A percentile compares a stretch with the other conserved stretches of the same genome.
Conservation (phyloP, 495 filamentous ascomycete species). For the Trichoderma reesei region DNA sequence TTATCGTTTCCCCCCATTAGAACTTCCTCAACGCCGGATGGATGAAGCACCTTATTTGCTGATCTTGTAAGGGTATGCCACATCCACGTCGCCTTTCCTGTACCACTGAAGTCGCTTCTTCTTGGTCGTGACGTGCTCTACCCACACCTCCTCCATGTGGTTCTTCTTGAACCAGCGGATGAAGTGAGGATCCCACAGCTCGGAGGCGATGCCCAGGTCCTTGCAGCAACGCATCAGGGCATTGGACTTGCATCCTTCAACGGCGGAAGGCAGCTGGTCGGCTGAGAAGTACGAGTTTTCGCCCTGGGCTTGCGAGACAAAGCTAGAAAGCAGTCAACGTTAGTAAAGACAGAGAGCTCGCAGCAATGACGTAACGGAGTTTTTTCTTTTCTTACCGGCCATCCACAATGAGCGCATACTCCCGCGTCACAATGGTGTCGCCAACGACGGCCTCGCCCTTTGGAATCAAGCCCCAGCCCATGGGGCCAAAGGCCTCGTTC, state of each 20-base stretch:
- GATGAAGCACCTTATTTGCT: conserved; percentile 11
- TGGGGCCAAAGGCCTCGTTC: conserved; percentile 86
- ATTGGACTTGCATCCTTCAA: conserved; percentile 95
- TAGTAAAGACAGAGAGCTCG: not conserved
- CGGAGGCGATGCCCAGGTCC: conserved; percentile 87
- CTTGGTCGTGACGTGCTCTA: conserved; percentile 56
- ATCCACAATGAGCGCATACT: conserved; percentile 85
- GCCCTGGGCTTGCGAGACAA: conserved; percentile 86
- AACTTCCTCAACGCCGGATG: too few relatives aligned
- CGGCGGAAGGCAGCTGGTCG: conserved; percentile 90
- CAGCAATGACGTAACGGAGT: not conserved
- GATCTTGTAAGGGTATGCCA: conserved; percentile 67
- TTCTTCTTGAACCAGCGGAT: conserved; percentile 60
- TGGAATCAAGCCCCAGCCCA: conserved; percentile 89
- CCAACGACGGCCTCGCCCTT: conserved; percentile 86
- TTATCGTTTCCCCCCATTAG: too few relatives aligned
- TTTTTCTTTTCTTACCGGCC: conserved; percentile 57
- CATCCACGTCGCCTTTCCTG: conserved; percentile 66
- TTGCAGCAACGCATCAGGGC: conserved; percentile 96
- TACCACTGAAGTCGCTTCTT: conserved; percentile 81
- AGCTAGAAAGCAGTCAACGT: conserved; percentile 34
- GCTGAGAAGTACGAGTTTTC: conserved; percentile 92
- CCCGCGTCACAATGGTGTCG: conserved; percentile 76
- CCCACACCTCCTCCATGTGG: conserved; percentile 64
- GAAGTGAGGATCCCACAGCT: conserved; percentile 93